Percentiles rank a stretch among this genome's conserved stretches.
Evolutionary conservation across 257 asterid genomes (phyloP).

Genomic region (Thymus quinquecostatus): DNA sequence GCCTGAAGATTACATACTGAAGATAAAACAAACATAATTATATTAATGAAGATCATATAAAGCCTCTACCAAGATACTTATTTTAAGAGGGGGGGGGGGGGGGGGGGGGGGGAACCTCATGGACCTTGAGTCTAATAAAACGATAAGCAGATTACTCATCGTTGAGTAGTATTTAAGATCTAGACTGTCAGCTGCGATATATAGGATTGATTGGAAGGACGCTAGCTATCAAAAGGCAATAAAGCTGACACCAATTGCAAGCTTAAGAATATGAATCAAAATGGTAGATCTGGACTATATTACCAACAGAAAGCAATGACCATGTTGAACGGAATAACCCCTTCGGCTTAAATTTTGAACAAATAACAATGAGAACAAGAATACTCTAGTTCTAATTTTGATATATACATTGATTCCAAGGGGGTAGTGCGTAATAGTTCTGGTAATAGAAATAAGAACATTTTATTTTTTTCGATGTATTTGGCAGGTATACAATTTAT

Average conservation of each 20-base stretch:
- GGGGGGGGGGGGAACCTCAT: background rate
- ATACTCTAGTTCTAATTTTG: background rate
- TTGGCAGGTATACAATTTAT: too few species aligned
- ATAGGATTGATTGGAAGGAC: background rate
- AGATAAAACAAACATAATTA: constrained; percentile 28
- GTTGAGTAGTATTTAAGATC: background rate
- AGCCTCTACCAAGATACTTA: constrained; percentile 1
- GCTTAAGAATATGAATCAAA: constrained; percentile 13
- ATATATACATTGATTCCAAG: background rate
- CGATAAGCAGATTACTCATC: background rate
- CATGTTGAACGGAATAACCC: background rate
- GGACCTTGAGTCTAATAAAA: constrained; percentile 7
- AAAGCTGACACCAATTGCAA: background rate
- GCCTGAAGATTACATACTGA: constrained; percentile 89
- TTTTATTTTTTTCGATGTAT: too few species aligned
- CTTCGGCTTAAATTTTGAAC: background rate
- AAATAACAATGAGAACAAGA: too few species aligned
- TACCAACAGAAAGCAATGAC: background rate
- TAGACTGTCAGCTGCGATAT: background rate
- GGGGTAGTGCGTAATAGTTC: background rate
- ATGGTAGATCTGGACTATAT: background rate
- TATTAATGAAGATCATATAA: constrained; percentile 22
- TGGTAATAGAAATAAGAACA: background rate
- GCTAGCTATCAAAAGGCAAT: background rate
- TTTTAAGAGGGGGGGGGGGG: too few species aligned